A percentile compares a stretch with the other conserved stretches of the same genome.
Evolutionary conservation across 768 basidiomycete species (phyloP).

Genomic region (Suillus fuscotomentosus): DNA sequence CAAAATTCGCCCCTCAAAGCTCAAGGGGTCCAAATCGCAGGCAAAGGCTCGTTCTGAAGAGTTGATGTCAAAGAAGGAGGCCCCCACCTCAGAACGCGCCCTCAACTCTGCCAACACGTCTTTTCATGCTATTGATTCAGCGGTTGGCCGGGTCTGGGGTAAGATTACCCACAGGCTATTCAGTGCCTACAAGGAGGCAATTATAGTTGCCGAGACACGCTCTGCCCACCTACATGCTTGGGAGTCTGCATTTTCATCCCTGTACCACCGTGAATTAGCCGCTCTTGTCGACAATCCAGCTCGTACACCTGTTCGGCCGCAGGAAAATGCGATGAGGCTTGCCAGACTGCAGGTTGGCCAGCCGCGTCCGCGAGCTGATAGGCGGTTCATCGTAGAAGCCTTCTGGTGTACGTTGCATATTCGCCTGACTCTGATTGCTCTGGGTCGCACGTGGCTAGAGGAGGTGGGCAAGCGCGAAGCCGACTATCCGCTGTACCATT

Average conservation of each 20-base stretch:
- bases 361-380: slow-evolving; percentile 56
- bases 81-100: slow-evolving; percentile 24
- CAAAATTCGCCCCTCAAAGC: slow-evolving; percentile 15
- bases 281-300: slow-evolving; percentile 28
- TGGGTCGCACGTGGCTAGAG: slow-evolving; percentile 43
- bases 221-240: slow-evolving; percentile 59
- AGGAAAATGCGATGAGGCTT: slow-evolving; percentile 49
- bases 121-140: slow-evolving; percentile 29
- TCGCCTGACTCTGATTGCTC: slow-evolving; percentile 47
- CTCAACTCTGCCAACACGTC: slow-evolving; percentile 25
- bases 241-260: slow-evolving; percentile 55
- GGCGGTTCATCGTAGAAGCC: slow-evolving; percentile 59
- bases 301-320: slow-evolving; percentile 38
- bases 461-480: slow-evolving; percentile 22
- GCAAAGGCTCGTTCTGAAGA: slow-evolving; percentile 12
- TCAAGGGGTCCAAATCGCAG: slow-evolving; percentile 3
- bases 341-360: slow-evolving; percentile 55
- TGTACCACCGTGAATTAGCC: slow-evolving; percentile 49
- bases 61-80: slow-evolving; percentile 15
- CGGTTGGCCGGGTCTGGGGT: slow-evolving; percentile 39
- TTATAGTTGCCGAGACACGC: slow-evolving; percentile 43
- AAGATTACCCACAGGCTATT: slow-evolving; percentile 35
- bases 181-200: slow-evolving; percentile 38
- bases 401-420: slow-evolving; percentile 53
- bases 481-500: slow-evolving; percentile 13